Conservation (phyloP, 306 rosid genomes). For the Chamaecrista fasciculata region DNA sequence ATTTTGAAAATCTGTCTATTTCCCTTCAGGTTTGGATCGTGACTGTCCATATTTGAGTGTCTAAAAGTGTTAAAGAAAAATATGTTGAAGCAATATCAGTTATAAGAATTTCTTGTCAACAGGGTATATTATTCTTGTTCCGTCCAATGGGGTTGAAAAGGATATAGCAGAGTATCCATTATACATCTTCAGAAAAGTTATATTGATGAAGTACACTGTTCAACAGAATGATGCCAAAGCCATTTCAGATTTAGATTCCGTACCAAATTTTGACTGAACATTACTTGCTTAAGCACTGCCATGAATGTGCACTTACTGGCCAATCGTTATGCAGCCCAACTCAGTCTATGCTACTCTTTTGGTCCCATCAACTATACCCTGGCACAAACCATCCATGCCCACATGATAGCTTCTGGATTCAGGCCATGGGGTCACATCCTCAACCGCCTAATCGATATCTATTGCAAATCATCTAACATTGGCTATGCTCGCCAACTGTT, state of each 20-base stretch:
- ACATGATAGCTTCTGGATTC: constrained; percentile 55
- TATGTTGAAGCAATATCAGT: too few species aligned
- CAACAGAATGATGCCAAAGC: neutral
- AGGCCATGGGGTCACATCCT: constrained; percentile 47
- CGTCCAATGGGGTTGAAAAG: too few species aligned
- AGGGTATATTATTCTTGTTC: too few species aligned
- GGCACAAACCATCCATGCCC: constrained; percentile 52
- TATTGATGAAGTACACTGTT: neutral
- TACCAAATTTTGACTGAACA: neutral
- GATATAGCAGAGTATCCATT: neutral
- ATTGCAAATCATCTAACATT: constrained; percentile 55
- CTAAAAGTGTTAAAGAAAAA: too few species aligned
- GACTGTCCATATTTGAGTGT: too few species aligned
- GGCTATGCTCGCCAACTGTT: constrained; percentile 56
- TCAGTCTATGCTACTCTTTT: constrained; percentile 28
- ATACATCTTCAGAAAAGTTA: neutral
- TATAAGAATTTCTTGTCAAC: too few species aligned
- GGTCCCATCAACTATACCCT: constrained; percentile 24
- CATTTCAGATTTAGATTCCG: neutral
- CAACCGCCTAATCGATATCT: constrained; percentile 50
- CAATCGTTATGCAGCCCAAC: constrained; percentile 42
- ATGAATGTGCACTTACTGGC: constrained; percentile 40
- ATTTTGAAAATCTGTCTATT: too few species aligned
- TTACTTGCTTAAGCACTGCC: neutral
- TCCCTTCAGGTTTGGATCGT: too few species aligned